These are phyloP conservation scores for Colletotrichum higginsianum DNA, from an alignment of 2,329 filamentous ascomycete genomes.

Conservation along the genomic window DNA sequence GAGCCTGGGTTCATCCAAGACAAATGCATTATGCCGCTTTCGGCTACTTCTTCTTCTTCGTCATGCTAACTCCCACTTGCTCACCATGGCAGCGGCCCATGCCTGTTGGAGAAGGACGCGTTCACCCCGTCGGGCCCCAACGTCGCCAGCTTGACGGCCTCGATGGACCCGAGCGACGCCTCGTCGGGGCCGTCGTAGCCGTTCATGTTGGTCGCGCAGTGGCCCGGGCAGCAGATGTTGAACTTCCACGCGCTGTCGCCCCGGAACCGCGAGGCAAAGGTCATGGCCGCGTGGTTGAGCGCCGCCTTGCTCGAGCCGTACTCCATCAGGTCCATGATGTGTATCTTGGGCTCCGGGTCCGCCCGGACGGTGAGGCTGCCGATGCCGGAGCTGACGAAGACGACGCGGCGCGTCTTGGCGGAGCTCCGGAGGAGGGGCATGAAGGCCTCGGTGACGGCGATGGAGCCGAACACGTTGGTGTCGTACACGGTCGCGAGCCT, in stretches of 20 bases:
- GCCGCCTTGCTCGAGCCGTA: constrained; percentile 38
- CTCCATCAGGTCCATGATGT: constrained; percentile 3
- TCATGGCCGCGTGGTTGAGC: constrained; percentile 31
- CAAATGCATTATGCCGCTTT: no score
- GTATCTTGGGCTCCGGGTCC: neutral
- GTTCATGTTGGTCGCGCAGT: constrained; percentile 36
- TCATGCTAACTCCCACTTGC: no score
- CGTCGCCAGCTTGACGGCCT: constrained; percentile 29
- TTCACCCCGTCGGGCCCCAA: constrained; percentile 24
- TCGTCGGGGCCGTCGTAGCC: constrained; percentile 20
- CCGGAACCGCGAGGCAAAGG: constrained; percentile 13
- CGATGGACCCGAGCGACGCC: constrained; percentile 30
- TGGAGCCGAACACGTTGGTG: constrained; percentile 71
- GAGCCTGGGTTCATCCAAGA: no score
- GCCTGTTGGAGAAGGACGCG: constrained; percentile 25
- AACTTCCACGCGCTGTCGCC: constrained; percentile 32
- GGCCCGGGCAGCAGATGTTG: constrained; percentile 34
- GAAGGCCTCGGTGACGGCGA: constrained; percentile 65
- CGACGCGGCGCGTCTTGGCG: constrained; percentile 7
- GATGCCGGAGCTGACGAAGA: constrained; percentile 33
- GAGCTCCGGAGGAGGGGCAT: constrained; percentile 52
- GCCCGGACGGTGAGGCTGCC: constrained; percentile 26
- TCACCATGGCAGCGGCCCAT: constrained; percentile 25
- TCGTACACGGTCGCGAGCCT: constrained; percentile 69
- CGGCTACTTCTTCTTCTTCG: no score